Evolutionary conservation across 164 flowering plant species (phyloP).

Genomic region (Paratinospora sagittata): DNA sequence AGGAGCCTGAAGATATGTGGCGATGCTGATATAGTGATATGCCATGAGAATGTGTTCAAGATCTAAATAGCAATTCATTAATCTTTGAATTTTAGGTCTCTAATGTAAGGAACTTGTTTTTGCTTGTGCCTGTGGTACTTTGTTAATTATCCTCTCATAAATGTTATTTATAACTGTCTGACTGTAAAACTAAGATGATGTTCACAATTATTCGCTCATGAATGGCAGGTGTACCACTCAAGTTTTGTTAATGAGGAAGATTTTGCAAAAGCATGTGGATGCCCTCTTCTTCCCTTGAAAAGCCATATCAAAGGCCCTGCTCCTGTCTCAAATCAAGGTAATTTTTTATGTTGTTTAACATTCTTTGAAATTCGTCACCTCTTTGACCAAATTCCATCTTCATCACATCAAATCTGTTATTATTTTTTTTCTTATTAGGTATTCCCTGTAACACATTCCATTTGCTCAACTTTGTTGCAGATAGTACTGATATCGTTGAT

Average conservation of each 20-base stretch:
- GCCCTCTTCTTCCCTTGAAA: constrained; percentile 92
- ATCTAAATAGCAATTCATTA: not conserved
- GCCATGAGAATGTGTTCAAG: no score
- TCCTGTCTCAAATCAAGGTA: constrained; percentile 83
- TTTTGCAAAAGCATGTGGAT: constrained; percentile 85
- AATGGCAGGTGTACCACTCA: constrained; percentile 81
- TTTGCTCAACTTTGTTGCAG: constrained; percentile 34
- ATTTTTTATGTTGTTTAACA: not conserved
- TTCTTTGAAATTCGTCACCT: not conserved
- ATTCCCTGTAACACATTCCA: no score
- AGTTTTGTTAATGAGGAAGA: constrained; percentile 85
- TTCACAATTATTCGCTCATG: not conserved
- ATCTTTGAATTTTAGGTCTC: not conserved
- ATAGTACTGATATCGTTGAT: constrained; percentile 77
- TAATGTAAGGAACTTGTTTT: not conserved
- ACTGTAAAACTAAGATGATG: not conserved
- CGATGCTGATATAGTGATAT: no score
- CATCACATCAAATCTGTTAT: not conserved
- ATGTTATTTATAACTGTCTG: not conserved
- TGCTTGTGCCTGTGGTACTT: not conserved
- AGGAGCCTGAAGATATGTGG: no score
- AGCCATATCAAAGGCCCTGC: constrained; percentile 99
- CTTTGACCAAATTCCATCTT: not conserved
- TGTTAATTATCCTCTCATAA: not conserved
- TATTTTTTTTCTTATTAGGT: no score